phyloP scores from a whole-genome alignment of 768 basidiomycete genomes.

The Russula lepida region DNA sequence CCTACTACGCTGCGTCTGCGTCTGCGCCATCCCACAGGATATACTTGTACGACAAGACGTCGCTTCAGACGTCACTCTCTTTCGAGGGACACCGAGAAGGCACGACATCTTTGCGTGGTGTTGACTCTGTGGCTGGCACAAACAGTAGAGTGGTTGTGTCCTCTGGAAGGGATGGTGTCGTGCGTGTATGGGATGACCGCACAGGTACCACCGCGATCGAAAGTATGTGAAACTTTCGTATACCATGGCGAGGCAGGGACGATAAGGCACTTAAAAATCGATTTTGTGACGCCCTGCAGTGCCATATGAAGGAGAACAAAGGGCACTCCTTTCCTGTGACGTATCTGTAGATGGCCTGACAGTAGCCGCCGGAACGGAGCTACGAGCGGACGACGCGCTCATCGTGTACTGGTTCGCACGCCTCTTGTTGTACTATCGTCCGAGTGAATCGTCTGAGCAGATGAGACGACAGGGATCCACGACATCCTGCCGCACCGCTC shows the following conservation, averaged over 20 bases:
- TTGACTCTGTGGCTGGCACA: slow-evolving; percentile 35
- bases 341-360: slow-evolving; percentile 60
- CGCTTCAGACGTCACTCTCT: slow-evolving; percentile 38
- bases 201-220: slow-evolving; percentile 42
- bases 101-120: slow-evolving; percentile 47
- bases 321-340: slow-evolving; percentile 56
- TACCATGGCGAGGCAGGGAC: background rate
- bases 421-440: background rate
- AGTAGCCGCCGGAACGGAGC: slow-evolving; percentile 76
- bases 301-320: slow-evolving; percentile 36
- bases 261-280: slow-evolving; percentile 31
- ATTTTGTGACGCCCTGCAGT: slow-evolving; percentile 31
- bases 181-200: slow-evolving; percentile 72
- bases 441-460: background rate
- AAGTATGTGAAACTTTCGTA: slow-evolving; percentile 38
- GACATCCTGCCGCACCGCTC: slow-evolving; percentile 61
- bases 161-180: slow-evolving; percentile 61
- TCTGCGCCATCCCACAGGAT: slow-evolving; percentile 60
- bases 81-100: slow-evolving; percentile 51
- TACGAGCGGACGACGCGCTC: slow-evolving; percentile 72
- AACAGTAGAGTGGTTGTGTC: slow-evolving; percentile 45
- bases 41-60: slow-evolving; percentile 54
- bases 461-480: slow-evolving; percentile 60
- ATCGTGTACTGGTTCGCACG: slow-evolving; percentile 71
- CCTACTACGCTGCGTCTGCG: slow-evolving; percentile 49